These are phyloP conservation scores for Mucor mucedo DNA, from an alignment of 371 early-diverging fungal species.

Conservation along the genomic window DNA sequence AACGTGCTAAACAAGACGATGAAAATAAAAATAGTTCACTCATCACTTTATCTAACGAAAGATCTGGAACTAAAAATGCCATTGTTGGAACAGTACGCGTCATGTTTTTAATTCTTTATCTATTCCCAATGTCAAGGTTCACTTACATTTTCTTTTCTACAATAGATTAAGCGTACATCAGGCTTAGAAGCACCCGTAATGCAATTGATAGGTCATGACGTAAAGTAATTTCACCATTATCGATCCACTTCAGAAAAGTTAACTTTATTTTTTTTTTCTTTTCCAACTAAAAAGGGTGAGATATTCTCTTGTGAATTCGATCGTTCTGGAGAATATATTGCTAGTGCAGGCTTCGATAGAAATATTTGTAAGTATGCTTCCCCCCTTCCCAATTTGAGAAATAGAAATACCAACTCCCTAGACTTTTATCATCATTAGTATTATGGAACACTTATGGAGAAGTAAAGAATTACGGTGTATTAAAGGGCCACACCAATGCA, in stretches of 20 bases:
- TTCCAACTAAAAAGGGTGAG: constrained; percentile 65
- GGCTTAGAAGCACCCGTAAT: constrained; percentile 88
- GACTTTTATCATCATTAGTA: constrained; percentile 48
- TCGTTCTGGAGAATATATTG: constrained; percentile 82
- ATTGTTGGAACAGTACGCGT: constrained; percentile 66
- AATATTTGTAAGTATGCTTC: constrained; percentile 68
- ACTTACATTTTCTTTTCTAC: not conserved
- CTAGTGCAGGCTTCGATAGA: constrained; percentile 85
- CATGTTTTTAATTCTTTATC: not conserved
- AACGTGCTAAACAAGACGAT: constrained; percentile 58
- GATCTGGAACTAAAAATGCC: constrained; percentile 60
- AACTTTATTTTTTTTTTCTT: not conserved
- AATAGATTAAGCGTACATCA: constrained; percentile 82
- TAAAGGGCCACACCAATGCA: constrained; percentile 87
- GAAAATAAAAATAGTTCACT: constrained; percentile 39
- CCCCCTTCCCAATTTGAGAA: too few species aligned
- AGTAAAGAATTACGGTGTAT: constrained; percentile 82
- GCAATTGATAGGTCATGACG: constrained; percentile 81
- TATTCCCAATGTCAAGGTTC: not conserved
- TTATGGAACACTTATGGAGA: constrained; percentile 95
- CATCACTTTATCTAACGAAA: constrained; percentile 53
- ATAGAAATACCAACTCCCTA: not conserved
- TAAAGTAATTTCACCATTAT: constrained; percentile 23
- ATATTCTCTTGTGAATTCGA: constrained; percentile 87
- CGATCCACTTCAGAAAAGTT: not conserved